Percentiles rank a stretch among this genome's conserved stretches.
Evolutionary conservation across 2,329 filamentous ascomycete genomes (phyloP).

Genomic region (Scolecobasidium constrictum): DNA sequence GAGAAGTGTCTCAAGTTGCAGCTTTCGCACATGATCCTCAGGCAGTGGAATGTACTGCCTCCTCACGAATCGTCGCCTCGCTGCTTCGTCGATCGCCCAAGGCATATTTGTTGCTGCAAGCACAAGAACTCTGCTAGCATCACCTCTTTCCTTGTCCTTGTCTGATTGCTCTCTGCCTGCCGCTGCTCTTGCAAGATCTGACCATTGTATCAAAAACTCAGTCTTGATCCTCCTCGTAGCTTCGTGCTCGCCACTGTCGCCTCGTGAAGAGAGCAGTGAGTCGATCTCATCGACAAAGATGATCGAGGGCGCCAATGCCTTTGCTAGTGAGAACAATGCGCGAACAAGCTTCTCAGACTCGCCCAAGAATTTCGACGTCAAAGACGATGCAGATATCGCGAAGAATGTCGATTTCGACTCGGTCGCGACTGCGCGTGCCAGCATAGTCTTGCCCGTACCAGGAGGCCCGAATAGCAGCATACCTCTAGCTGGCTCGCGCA

Average conservation of each 20-base stretch:
- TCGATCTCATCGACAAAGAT: constrained; percentile 99
- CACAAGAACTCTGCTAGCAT: constrained; percentile 81
- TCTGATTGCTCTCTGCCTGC: constrained; percentile 65
- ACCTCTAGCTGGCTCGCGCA: constrained; percentile 84
- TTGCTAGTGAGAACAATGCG: constrained; percentile 82
- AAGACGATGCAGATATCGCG: constrained; percentile 85
- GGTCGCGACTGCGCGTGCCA: constrained; percentile 86
- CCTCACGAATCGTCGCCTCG: constrained; percentile 77
- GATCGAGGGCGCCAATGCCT: constrained; percentile 80
- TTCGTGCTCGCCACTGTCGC: constrained; percentile 72
- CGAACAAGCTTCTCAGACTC: constrained; percentile 95
- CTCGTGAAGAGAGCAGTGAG: constrained; percentile 75
- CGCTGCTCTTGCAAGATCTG: constrained; percentile 81
- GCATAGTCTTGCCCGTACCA: constrained; percentile 98
- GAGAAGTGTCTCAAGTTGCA: constrained; percentile 68
- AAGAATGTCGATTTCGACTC: constrained; percentile 95
- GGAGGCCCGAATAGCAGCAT: constrained; percentile 96
- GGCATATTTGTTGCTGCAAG: constrained; percentile 92
- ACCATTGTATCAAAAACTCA: constrained; percentile 97
- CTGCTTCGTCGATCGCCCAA: constrained; percentile 96
- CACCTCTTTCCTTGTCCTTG: constrained; percentile 60
- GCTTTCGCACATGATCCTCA: constrained; percentile 67
- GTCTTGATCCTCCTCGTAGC: constrained; percentile 92
- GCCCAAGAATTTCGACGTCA: constrained; percentile 92
- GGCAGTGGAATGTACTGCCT: constrained; percentile 94